Base-by-base conservation (phyloP, 2,329 filamentous ascomycete genomes). In the Golovinomyces cichoracearum region DNA sequence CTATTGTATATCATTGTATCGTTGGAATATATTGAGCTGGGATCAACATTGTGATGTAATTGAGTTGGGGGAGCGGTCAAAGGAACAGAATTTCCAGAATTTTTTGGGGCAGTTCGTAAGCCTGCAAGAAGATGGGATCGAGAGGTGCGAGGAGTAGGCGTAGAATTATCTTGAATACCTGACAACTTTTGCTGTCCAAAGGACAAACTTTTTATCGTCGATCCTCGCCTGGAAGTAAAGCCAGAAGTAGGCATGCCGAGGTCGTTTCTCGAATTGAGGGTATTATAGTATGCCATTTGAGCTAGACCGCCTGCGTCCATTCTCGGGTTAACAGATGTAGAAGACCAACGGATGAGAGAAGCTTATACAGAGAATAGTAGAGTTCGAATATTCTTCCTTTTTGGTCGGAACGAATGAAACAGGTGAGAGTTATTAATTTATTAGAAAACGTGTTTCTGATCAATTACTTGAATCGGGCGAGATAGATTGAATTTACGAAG, bases 291-390 rank as follows among this genome's bases (percentile, higher is more conserved):
- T 17, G 44, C 26, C 88, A 95, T 95, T 74, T 92, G 85, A 90
- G 85, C 80, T 71, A 93, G 83, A 90, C 85, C 84, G 74, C 88
- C 88, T 76, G 88, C 79, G 88, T 93, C 81, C 80, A 92, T 79
- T 57, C 57, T 61, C 58, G 56, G 47, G 37, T 27, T 57, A 35
- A 54, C 53, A 59, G 2, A 33, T 2, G 29, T 33, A 33, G 29
- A 33, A 29, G 27, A 15, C n/a, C 29, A 3, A 33, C n/a, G 29
- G 10, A 33, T 12, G 29, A 33, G n/a, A 12, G 29, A 3, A 33
- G n/a, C n/a, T n/a, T 10, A 33, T 10, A 33, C 29, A 10, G 29
- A 33, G n/a, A 33, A 15, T 33, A 33, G 29, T 15, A 33, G n/a
- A 3, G 29, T 33, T n/a, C 29, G 29, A 33, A 33, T 12, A 15